Percentiles rank a stretch among this genome's conserved stretches.
Evolutionary conservation across 208 protist genomes (phyloP).

Genomic region (Leishmania tropica): DNA sequence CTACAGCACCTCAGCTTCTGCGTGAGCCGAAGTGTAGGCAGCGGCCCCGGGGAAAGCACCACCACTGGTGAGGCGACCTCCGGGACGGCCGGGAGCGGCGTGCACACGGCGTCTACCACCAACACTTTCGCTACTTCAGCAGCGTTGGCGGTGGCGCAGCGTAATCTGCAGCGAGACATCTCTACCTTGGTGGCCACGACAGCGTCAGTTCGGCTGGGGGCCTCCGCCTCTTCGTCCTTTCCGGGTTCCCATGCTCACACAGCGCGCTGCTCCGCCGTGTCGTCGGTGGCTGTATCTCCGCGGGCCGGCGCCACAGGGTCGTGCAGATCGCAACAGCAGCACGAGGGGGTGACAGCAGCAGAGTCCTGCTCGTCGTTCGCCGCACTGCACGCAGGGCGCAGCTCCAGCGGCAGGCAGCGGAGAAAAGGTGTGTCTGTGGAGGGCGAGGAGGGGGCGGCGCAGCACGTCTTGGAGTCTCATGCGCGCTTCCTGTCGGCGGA

Average conservation of each 20-base stretch:
- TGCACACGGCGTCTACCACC: neutral
- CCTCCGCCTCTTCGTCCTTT: neutral
- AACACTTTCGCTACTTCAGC: neutral
- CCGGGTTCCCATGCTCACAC: neutral
- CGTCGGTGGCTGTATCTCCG: slow-evolving; percentile 1
- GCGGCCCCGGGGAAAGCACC: neutral
- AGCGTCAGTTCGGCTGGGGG: slow-evolving; percentile 12
- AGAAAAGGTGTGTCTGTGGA: neutral
- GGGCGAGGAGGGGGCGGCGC: neutral
- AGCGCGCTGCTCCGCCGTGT: neutral
- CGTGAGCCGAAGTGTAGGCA: slow-evolving; percentile 16
- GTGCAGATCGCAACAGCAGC: neutral
- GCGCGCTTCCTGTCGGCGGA: neutral
- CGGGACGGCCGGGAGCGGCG: neutral
- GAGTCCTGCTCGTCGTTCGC: neutral
- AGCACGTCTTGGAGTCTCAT: neutral
- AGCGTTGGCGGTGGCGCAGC: slow-evolving; percentile 17
- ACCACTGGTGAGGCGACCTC: neutral
- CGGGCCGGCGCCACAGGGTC: neutral
- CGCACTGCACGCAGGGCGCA: neutral
- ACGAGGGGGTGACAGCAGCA: neutral
- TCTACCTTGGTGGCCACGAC: slow-evolving; percentile 34
- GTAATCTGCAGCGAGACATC: slow-evolving; percentile 36
- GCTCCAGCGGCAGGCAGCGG: neutral
- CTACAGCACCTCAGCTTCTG: slow-evolving; percentile 19